Base-by-base conservation (phyloP, 2,329 filamentous ascomycete genomes). In the Ophiostoma montium region DNA sequence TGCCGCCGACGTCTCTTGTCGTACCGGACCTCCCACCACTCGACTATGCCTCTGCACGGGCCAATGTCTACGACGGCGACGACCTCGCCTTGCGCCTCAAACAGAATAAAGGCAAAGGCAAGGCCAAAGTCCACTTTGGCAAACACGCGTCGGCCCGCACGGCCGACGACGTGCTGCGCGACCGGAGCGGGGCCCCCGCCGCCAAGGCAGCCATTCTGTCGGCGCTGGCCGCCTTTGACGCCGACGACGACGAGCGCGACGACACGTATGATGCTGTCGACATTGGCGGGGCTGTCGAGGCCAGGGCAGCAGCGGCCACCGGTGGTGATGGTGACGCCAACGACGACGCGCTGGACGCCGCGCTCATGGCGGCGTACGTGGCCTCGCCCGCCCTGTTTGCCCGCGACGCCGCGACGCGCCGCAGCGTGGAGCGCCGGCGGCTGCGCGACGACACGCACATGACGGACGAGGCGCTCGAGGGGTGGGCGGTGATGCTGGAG, bases 221-320 rank as follows among this genome's bases (percentile, higher is more conserved):
- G 3, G 90, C 90, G 0, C 76, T 96, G 2, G 86, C 87, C 15
- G 76, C 83, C 1, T 95, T 96, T 57, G 89, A 96, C 65, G 83
- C 82, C 0, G 90, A 96, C 58, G 92, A 96, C 56, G 92, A 98
- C 62, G 92, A 98, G 67, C 78, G 88, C 33, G 92, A 98, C 63
- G 92, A 98, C 62, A 96, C 90, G 0, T 98, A 98, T 61, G 92
- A 98, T 58, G 79, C 82, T 2, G 86, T 80, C 46, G 92, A 96
- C 60, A 87, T 96, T 2, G 92, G 92, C 33, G 89, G 90, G 19
- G 86, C 85, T 0, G 80, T 95, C 3, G 88, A 95, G 57, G 71
- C 74, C 16, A 70, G 75, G 6, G 71, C 78, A n/a, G 70, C 74
- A 33, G 75, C 78, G 47, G 41, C 11, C n/a, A n/a, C n/a, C n/a